phyloP scores from a whole-genome alignment of 345 rosid genomes.

The Raphanus sativus region DNA sequence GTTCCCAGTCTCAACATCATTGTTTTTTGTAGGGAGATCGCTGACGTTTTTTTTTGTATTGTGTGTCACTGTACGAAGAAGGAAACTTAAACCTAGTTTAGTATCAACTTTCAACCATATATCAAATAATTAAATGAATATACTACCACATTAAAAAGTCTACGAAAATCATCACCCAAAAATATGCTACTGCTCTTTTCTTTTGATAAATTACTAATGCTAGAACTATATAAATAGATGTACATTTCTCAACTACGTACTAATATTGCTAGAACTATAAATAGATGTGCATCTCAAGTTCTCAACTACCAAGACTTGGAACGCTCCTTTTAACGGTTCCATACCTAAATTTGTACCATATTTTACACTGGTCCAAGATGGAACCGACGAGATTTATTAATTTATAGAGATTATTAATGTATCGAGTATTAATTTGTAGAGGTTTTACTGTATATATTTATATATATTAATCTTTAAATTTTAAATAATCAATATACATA shows the following conservation, averaged over 20 bases:
- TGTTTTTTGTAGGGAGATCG: slow-evolving; percentile 43
- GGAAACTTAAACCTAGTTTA: background rate
- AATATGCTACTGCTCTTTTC: background rate
- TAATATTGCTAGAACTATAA: background rate
- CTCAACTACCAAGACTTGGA: background rate
- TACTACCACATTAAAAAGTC: background rate
- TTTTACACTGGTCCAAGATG: no score
- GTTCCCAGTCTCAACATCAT: slow-evolving; percentile 99
- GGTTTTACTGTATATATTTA: no score
- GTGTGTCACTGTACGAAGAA: background rate
- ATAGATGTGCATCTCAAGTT: background rate
- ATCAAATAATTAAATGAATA: background rate
- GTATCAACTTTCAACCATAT: background rate
- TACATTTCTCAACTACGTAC: background rate
- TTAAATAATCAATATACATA: background rate
- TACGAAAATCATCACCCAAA: background rate
- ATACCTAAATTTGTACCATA: no score
- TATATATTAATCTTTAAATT: no score
- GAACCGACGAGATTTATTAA: no score
- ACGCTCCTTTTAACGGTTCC: background rate
- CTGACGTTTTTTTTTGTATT: background rate
- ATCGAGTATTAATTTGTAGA: no score
- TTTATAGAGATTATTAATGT: no score
- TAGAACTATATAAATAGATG: background rate
- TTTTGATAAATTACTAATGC: background rate